Conservation (phyloP, 164 flowering plant genomes). For the Akebia trifoliata region DNA sequence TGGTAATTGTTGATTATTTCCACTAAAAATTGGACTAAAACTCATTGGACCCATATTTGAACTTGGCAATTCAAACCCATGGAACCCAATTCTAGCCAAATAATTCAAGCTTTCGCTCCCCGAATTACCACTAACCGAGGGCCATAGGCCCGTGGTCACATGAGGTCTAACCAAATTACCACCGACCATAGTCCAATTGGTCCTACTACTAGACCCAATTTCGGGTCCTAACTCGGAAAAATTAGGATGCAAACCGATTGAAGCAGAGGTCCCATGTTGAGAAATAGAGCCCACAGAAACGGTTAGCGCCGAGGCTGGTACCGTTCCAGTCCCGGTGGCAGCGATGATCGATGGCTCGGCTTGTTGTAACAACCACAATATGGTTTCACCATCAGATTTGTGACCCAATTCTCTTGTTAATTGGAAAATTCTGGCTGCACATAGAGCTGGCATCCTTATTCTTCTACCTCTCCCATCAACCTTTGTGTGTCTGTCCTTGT, state of each 20-base stretch:
- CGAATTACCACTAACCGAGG: slow-evolving; percentile 41
- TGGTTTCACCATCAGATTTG: slow-evolving; percentile 85
- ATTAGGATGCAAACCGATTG: slow-evolving; percentile 54
- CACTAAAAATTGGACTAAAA: slow-evolving; percentile 25
- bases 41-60: slow-evolving; percentile 27
- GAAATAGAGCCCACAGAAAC: slow-evolving; percentile 52
- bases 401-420: slow-evolving; percentile 80
- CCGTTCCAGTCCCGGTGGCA: slow-evolving; percentile 81
- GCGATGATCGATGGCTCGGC: slow-evolving; percentile 85
- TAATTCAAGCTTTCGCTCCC: slow-evolving; percentile 47
- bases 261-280: slow-evolving; percentile 49
- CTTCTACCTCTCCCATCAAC: slow-evolving; percentile 90
- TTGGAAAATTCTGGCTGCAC: slow-evolving; percentile 86
- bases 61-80: slow-evolving; percentile 59
- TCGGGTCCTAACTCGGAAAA: slow-evolving; percentile 46
- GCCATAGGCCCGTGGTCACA: slow-evolving; percentile 50
- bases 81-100: slow-evolving; percentile 45
- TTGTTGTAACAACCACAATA: slow-evolving; percentile 81
- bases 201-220: slow-evolving; percentile 43
- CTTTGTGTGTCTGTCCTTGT: slow-evolving; percentile 82
- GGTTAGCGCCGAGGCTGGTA: slow-evolving; percentile 73
- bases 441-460: slow-evolving; percentile 87
- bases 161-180: slow-evolving; percentile 44
- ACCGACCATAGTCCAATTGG: slow-evolving; percentile 54
- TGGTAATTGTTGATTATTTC: slow-evolving; percentile 38